These are phyloP conservation scores for Parasarocladium wereldwijsianum DNA, from an alignment of 2,329 filamentous ascomycete genomes.

Conservation along the genomic window DNA sequence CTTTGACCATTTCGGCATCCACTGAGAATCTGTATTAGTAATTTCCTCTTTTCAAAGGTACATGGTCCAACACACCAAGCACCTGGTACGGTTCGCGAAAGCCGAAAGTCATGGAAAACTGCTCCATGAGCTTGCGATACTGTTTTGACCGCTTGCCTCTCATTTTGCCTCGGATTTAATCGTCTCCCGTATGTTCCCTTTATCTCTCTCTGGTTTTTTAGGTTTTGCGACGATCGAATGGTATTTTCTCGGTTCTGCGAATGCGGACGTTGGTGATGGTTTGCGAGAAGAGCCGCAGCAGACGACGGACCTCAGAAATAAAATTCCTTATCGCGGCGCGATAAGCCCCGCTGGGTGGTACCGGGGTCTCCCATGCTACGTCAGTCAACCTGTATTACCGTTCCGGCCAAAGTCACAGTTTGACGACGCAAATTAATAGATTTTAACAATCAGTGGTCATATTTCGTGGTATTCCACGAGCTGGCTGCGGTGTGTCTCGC, in stretches of 20 bases:
- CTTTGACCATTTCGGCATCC: slow-evolving; percentile 71
- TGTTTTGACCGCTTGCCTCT: slow-evolving; percentile 38
- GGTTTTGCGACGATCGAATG: slow-evolving; percentile 1
- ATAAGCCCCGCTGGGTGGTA: slow-evolving; percentile 17
- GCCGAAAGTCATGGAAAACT: slow-evolving; percentile 74
- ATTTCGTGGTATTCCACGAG: too few species aligned
- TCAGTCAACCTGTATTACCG: too few species aligned
- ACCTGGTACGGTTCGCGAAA: slow-evolving; percentile 94
- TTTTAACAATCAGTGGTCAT: too few species aligned
- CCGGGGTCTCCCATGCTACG: too few species aligned
- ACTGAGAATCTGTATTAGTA: slow-evolving; percentile 29
- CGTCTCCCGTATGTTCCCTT: background rate
- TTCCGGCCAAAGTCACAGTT: too few species aligned
- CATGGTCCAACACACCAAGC: slow-evolving; percentile 34
- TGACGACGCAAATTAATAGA: too few species aligned
- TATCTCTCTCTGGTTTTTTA: slow-evolving; percentile 1
- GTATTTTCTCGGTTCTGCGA: slow-evolving; percentile 3
- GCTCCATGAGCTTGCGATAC: slow-evolving; percentile 76
- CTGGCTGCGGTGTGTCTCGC: too few species aligned
- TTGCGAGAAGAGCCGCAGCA: slow-evolving; percentile 1
- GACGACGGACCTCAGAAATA: slow-evolving; percentile 15
- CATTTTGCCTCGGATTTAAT: slow-evolving; percentile 17
- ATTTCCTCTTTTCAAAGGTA: background rate
- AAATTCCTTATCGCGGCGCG: slow-evolving; percentile 26
- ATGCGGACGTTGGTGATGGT: slow-evolving; percentile 3